Percentiles rank a stretch among this genome's conserved stretches.
These are phyloP conservation scores for Fusarium chuoi DNA, from an alignment of 2,329 filamentous ascomycete genomes.

Conservation along the genomic window DNA sequence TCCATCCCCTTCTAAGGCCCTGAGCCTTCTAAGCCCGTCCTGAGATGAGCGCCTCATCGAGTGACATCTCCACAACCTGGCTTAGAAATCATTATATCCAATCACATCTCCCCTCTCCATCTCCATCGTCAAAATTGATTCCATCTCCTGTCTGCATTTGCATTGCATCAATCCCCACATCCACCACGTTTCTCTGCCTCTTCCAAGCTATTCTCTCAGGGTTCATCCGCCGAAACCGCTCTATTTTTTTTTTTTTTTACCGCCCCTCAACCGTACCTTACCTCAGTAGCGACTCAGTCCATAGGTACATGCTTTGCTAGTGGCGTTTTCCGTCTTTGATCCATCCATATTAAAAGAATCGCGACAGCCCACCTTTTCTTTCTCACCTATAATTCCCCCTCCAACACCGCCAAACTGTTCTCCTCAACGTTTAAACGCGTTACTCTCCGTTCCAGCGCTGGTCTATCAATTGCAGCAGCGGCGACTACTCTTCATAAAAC, in stretches of 20 bases:
- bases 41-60: neutral
- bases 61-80: conserved; percentile 6
- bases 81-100: conserved; percentile 29
- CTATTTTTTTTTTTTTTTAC: conserved; percentile 19
- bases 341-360: conserved; percentile 21
- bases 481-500: conserved; percentile 69
- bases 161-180: conserved; percentile 19
- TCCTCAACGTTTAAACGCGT: conserved; percentile 79
- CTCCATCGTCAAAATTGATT: conserved; percentile 31
- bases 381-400: neutral
- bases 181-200: neutral
- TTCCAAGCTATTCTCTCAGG: conserved; percentile 8
- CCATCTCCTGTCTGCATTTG: conserved; percentile 20
- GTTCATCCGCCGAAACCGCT: conserved; percentile 32
- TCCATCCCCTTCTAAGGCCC: neutral
- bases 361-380: conserved; percentile 25
- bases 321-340: conserved; percentile 7
- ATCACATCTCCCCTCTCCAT: conserved; percentile 3
- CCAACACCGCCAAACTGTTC: conserved; percentile 83
- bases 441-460: conserved; percentile 78
- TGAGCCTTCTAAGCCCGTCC: conserved; percentile 18
- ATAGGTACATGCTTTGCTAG: neutral
- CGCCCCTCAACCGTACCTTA: conserved; percentile 6
- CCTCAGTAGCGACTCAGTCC: neutral
- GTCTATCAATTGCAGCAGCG: conserved; percentile 78